Evolutionary conservation across 306 rosid species (phyloP), one percentile per base, ranked within the genome.

Genomic region (Adenanthera pavonina): DNA sequence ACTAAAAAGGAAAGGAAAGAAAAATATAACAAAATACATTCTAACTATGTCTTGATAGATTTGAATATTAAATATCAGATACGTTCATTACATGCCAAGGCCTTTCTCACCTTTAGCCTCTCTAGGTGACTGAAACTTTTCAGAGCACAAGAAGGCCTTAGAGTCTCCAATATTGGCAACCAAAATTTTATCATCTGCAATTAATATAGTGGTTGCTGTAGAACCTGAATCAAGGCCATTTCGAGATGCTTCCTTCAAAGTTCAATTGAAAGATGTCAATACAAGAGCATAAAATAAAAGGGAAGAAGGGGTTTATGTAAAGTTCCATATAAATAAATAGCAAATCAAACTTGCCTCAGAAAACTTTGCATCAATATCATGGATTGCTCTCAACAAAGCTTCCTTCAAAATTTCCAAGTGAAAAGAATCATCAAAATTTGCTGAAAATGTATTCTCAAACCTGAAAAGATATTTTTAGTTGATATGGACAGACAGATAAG

Each of bases 101-200:
- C 57, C 56, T 36, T 80, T 78, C 91, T 85, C 85, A 93, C 99
- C 95, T 92, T 90, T 95, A 76, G 97, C 99, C 91, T 95, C 94
- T 67, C 88, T 79, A 67, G 87, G 93, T 72, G 99, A 81, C 82
- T 73, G 94, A 76, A 89, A 88, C 40, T 79, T 93, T 86, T 93
- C 93, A 35, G 97, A 89, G 91, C 99, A 95, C 88, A 95, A 83
- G 67, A 95, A 88, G 56, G 95, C 97, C 88, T 95, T 93, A 30
- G 97, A 93, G 85, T 95, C 99, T 87, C 99, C 99, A 83, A 95
- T 82, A 82, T 95, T 95, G 64, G 98, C 99, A 84, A 90, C 97
- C 90, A 95, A 88, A 80, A 93, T 86, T 78, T 93, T 94, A 82
- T 89, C 99, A 71, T 93, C 95, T 20, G 97, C 98, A 70, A 93